These are phyloP conservation scores for Cyathus striatus DNA, from an alignment of 768 basidiomycete genomes.

Conservation along the genomic window DNA sequence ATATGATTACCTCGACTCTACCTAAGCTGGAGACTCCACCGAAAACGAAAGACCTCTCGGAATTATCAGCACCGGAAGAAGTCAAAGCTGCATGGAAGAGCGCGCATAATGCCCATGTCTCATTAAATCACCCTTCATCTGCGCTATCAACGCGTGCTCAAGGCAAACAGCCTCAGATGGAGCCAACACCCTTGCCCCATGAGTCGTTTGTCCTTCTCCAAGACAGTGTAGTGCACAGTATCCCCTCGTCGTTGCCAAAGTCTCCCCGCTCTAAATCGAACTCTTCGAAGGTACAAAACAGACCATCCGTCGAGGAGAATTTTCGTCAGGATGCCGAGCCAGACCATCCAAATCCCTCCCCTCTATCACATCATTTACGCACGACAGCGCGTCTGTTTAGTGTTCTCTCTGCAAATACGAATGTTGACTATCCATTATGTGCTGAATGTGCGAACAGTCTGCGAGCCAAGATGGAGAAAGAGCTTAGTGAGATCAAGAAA, in stretches of 20 bases:
- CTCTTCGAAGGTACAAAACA: slow-evolving; percentile 29
- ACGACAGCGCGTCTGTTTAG: slow-evolving; percentile 74
- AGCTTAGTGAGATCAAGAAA: slow-evolving; percentile 86
- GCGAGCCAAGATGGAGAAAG: slow-evolving; percentile 65
- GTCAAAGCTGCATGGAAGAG: slow-evolving; percentile 63
- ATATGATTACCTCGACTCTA: slow-evolving; percentile 70
- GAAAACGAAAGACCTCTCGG: too few species aligned
- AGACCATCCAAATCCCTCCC: slow-evolving; percentile 60
- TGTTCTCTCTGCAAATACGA: slow-evolving; percentile 68
- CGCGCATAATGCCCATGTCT: slow-evolving; percentile 37
- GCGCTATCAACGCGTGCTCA: slow-evolving; percentile 50
- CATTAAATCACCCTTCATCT: slow-evolving; percentile 22
- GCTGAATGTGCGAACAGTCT: slow-evolving; percentile 89
- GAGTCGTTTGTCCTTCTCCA: slow-evolving; percentile 91
- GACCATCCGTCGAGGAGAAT: too few species aligned
- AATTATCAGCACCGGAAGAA: slow-evolving; percentile 41
- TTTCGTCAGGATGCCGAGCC: too few species aligned
- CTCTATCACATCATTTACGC: slow-evolving; percentile 72
- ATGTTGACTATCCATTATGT: slow-evolving; percentile 92
- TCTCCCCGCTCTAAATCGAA: slow-evolving; percentile 38
- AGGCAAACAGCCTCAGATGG: slow-evolving; percentile 56
- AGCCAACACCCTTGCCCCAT: slow-evolving; percentile 53
- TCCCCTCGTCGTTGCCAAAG: slow-evolving; percentile 50
- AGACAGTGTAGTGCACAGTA: slow-evolving; percentile 72
- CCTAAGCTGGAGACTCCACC: slow-evolving; percentile 48